A percentile compares a stretch with the other conserved stretches of the same genome.
Evolutionary conservation across 2,329 filamentous ascomycete species (phyloP).

Genomic region (Passalora sequoiae): DNA sequence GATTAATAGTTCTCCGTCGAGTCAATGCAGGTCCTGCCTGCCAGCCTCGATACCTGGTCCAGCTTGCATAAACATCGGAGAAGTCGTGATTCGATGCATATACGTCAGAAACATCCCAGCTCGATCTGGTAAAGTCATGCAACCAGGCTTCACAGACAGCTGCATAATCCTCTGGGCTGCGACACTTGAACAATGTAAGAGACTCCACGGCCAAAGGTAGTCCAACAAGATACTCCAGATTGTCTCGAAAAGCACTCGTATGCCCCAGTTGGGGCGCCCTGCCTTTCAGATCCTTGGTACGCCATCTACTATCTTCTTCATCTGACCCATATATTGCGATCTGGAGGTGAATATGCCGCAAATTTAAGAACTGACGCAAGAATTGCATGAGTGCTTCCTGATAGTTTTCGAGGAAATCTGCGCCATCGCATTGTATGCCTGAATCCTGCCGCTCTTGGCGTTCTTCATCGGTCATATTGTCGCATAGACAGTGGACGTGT

Average conservation of each 20-base stretch:
- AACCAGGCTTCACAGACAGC: too few relatives aligned
- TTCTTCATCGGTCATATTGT: not conserved
- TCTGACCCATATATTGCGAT: not conserved
- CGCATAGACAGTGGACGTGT: not conserved
- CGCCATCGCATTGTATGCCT: not conserved
- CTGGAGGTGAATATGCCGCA: not conserved
- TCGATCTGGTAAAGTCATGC: not conserved
- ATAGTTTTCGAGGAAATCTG: conserved; percentile 2
- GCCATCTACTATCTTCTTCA: not conserved
- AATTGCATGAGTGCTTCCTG: not conserved
- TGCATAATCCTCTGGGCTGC: not conserved
- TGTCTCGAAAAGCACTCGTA: not conserved
- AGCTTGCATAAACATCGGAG: not conserved
- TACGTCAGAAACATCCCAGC: too few relatives aligned
- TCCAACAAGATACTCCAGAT: not conserved
- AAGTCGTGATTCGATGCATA: too few relatives aligned
- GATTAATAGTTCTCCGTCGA: too few relatives aligned
- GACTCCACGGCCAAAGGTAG: not conserved
- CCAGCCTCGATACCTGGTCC: not conserved
- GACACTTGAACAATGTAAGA: not conserved
- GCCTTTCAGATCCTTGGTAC: not conserved
- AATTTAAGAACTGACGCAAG: not conserved
- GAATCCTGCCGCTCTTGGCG: not conserved
- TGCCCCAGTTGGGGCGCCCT: not conserved
- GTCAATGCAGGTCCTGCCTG: not conserved